phyloP scores from a whole-genome alignment of 768 basidiomycete species.

The Chalciporus chontae region DNA sequence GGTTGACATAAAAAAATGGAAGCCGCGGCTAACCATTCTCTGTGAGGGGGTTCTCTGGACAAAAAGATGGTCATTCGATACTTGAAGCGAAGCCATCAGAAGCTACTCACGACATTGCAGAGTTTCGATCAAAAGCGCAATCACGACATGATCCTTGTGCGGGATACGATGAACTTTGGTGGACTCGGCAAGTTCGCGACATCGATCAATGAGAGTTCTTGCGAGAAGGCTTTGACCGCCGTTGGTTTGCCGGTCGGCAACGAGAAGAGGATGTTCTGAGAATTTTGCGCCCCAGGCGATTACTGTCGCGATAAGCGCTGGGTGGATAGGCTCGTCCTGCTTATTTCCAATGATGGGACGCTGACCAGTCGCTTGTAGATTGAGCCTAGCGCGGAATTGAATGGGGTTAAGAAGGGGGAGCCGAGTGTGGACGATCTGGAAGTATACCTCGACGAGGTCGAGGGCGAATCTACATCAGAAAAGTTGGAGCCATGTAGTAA shows the following conservation, averaged over 20 bases:
- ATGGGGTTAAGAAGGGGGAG: constrained; percentile 83
- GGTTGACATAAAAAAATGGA: constrained; percentile 11
- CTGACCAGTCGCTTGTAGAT: constrained; percentile 33
- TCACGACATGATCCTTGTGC: constrained; percentile 76
- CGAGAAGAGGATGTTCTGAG: constrained; percentile 83
- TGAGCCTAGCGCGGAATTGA: constrained; percentile 72
- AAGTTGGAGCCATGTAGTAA: constrained; percentile 11
- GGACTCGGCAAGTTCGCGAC: constrained; percentile 82
- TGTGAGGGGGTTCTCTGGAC: constrained; percentile 67
- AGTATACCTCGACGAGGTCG: constrained; percentile 93
- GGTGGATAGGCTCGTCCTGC: constrained; percentile 52
- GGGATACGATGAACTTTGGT: constrained; percentile 83
- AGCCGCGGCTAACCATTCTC: constrained; percentile 52
- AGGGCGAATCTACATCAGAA: constrained; percentile 67
- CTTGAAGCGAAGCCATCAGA: neutral
- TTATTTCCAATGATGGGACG: constrained; percentile 19
- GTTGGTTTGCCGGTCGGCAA: constrained; percentile 70
- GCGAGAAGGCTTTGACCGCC: constrained; percentile 74
- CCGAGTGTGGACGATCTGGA: constrained; percentile 88
- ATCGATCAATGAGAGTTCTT: constrained; percentile 72
- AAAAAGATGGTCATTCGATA: constrained; percentile 6
- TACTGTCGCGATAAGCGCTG: constrained; percentile 79
- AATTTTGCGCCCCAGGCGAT: constrained; percentile 93
- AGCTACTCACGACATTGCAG: constrained; percentile 77
- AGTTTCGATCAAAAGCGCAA: constrained; percentile 77